phyloP scores from a whole-genome alignment of 257 asterid genomes.

The Solanum appendiculatum region DNA sequence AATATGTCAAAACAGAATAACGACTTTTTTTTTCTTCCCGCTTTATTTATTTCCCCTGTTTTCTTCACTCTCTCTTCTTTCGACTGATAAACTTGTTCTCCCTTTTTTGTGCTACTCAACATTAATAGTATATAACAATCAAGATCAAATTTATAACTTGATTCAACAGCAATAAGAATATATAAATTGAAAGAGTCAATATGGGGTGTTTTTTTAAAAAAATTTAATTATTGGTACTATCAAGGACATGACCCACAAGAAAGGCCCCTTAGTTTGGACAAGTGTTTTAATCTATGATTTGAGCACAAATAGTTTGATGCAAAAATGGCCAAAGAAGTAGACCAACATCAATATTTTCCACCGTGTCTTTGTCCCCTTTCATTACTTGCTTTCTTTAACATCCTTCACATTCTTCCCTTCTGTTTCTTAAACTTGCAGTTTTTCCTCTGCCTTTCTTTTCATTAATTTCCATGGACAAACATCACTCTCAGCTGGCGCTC shows the following conservation, averaged over 20 bases:
- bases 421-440: constrained; percentile 18
- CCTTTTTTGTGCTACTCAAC: constrained; percentile 21
- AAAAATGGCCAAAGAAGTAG: constrained; percentile 34
- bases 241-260: constrained; percentile 47
- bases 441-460: constrained; percentile 11
- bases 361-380: constrained; percentile 29
- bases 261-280: constrained; percentile 38
- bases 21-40: constrained; percentile 23
- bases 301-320: constrained; percentile 39
- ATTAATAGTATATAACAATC: no score
- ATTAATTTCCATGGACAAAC: constrained; percentile 50
- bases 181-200: background rate
- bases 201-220: background rate
- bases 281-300: constrained; percentile 39
- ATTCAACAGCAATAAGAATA: background rate
- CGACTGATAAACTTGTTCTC: constrained; percentile 14
- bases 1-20: constrained; percentile 30
- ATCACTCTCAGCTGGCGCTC: constrained; percentile 44
- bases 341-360: constrained; percentile 26
- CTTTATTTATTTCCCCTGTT: constrained; percentile 12
- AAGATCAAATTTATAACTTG: constrained; percentile 6
- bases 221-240: background rate
- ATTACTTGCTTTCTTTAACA: constrained; percentile 19
- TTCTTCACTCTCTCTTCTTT: constrained; percentile 26
- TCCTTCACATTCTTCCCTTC: constrained; percentile 19